Evolutionary conservation across 116 monocot species (phyloP), one percentile per base, ranked within the genome.

Genomic region (Thalassia testudinum): DNA sequence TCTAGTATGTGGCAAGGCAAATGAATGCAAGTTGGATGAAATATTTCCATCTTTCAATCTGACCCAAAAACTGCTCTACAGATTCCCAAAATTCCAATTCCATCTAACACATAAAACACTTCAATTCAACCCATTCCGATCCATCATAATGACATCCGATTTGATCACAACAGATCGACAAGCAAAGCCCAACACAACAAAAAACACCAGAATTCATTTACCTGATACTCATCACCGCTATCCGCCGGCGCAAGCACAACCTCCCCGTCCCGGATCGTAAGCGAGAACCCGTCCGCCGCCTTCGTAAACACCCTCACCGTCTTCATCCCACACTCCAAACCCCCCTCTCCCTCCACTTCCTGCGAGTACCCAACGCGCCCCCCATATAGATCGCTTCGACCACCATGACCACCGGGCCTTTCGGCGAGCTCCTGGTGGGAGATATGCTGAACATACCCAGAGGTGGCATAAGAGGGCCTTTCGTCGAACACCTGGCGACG

Each of bases 301-400:
- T 75, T 80, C 49, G 68, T 53, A 49, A 42, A 69, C 22, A 80
- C 49, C 68, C 72, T 71, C 38, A 68, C 67, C 1, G 72, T 72
- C 28, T 38, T 64, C 30, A 1, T 21, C 20, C 24, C 10, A 12
- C 14, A 50, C 2, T 3, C 12, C 12, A 20, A 2, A 20, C 45
- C 45, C 2, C 45, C 45, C 4, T 15, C 45, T n/a, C 18, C 45
- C 5, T 15, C 7, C 0, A 13, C 18, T 19, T 19, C 34, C 19
- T 29, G 19, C 55, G 55, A 28, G 45, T 3, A 20, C 2, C 7
- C 45, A 45, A 13, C 5, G 5, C 19, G 45, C 5, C 45, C 45
- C 15, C 45, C 45, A 45, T 45, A 45, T 15, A 4, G 45, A 15
- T 15, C 45, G 15, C 2, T 16, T 13, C 18, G 15, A 20, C 18